Evolutionary conservation across 1,284 basidiomycete species (phyloP).

Genomic region (Rhodotorula sp.): DNA sequence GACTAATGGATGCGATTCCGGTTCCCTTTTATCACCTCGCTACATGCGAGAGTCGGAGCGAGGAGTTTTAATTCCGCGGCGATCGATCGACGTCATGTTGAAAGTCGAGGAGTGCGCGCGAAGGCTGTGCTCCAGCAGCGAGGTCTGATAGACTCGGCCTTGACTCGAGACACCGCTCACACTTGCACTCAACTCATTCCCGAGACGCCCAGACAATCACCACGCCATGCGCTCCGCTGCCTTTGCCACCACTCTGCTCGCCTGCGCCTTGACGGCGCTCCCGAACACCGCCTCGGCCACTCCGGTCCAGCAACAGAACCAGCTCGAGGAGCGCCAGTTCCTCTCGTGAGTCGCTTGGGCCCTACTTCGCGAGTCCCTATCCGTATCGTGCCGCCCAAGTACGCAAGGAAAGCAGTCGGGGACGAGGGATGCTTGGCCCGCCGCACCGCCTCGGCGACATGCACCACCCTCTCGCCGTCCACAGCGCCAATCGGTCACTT

Average conservation of each 20-base stretch:
- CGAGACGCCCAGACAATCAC: neutral
- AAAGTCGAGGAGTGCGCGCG: too few species aligned
- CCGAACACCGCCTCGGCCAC: slow-evolving; percentile 4
- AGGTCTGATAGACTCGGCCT: too few species aligned
- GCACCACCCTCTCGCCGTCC: too few species aligned
- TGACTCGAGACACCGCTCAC: too few species aligned
- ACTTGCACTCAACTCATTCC: neutral
- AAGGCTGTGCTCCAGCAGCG: too few species aligned
- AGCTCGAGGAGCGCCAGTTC: slow-evolving; percentile 24
- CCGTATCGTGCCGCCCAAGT: neutral
- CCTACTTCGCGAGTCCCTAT: neutral
- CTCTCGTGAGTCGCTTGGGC: slow-evolving; percentile 14
- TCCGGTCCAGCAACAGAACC: neutral
- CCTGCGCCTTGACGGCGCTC: neutral
- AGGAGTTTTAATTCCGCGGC: too few species aligned
- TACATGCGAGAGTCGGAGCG: too few species aligned
- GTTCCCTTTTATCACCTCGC: too few species aligned
- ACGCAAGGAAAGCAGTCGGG: neutral
- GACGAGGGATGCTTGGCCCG: neutral
- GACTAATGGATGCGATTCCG: too few species aligned
- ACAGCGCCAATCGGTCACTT: too few species aligned
- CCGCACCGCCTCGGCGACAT: too few species aligned
- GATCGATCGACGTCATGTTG: too few species aligned
- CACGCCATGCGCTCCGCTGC: slow-evolving; percentile 1
- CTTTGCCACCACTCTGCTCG: slow-evolving; percentile 16